Percentiles rank a stretch among this genome's conserved stretches.
phyloP scores from a whole-genome alignment of 305 asterid species.

The Fraxinus paxiana region DNA sequence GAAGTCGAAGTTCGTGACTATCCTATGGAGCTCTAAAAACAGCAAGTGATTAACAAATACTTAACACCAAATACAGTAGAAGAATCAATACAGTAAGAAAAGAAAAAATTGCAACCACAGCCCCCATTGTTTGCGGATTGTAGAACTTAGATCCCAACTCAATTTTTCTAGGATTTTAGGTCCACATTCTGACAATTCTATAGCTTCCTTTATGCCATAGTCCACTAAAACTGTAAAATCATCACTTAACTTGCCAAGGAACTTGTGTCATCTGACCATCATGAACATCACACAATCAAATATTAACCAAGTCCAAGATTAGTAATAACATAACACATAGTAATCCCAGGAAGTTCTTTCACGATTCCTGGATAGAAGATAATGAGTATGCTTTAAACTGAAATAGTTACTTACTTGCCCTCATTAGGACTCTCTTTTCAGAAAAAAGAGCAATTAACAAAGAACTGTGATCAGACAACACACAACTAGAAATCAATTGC shows the following conservation, averaged over 20 bases:
- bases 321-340: background rate
- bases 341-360: background rate
- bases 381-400: background rate
- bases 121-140: background rate
- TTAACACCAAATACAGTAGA: background rate
- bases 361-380: background rate
- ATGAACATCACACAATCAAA: background rate
- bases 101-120: background rate
- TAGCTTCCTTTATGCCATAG: background rate
- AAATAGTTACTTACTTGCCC: background rate
- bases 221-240: background rate
- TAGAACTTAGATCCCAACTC: background rate
- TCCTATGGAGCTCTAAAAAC: background rate
- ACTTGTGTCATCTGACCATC: background rate
- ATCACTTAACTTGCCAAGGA: background rate
- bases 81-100: background rate
- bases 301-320: background rate
- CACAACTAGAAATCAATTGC: background rate
- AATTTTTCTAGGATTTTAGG: background rate
- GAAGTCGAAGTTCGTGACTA: background rate
- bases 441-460: background rate
- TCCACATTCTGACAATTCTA: conserved; percentile 3
- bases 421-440: background rate
- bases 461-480: background rate
- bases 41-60: background rate